Percentiles rank a stretch among this genome's conserved stretches.
Evolutionary conservation across 805 yeast species (phyloP).

Genomic region (Tetrapisispora pingtungensis): DNA sequence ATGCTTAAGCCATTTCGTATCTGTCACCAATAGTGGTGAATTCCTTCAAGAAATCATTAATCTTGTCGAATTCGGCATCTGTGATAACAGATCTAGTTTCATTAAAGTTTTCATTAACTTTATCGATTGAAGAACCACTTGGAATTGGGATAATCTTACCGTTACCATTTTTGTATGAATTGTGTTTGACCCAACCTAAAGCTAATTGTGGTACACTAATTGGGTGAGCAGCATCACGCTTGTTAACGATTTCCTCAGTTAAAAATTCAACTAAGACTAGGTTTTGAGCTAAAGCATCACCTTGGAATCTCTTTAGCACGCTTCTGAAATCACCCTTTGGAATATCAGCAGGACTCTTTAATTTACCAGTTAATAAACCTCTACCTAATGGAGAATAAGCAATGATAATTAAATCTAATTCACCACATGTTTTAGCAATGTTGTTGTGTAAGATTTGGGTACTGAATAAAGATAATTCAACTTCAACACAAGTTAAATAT

Average conservation of each 20-base stretch:
- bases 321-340: constrained; percentile 48
- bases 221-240: constrained; percentile 37
- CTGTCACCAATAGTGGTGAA: constrained; percentile 48
- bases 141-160: constrained; percentile 72
- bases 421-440: constrained; percentile 46
- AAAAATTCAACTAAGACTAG: constrained; percentile 39
- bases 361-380: constrained; percentile 62
- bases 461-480: constrained; percentile 67
- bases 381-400: constrained; percentile 80
- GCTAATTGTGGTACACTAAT: constrained; percentile 58
- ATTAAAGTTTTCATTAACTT: constrained; percentile 53
- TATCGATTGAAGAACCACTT: constrained; percentile 50
- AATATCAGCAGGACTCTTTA: constrained; percentile 38
- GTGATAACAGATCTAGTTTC: constrained; percentile 33
- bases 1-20: constrained; percentile 26
- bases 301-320: constrained; percentile 45
- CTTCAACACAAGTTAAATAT: constrained; percentile 61
- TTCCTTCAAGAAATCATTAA: constrained; percentile 37
- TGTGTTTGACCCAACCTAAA: constrained; percentile 52
- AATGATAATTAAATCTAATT: constrained; percentile 52
- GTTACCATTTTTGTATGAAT: constrained; percentile 26
- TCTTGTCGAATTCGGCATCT: constrained; percentile 46
- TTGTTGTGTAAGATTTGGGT: constrained; percentile 56
- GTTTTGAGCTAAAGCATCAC: constrained; percentile 49
- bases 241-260: constrained; percentile 36